Evolutionary conservation across 176 grass and related monocot genomes (phyloP), one percentile per base, ranked within the genome.

Genomic region (Miscanthus lutarioriparius): DNA sequence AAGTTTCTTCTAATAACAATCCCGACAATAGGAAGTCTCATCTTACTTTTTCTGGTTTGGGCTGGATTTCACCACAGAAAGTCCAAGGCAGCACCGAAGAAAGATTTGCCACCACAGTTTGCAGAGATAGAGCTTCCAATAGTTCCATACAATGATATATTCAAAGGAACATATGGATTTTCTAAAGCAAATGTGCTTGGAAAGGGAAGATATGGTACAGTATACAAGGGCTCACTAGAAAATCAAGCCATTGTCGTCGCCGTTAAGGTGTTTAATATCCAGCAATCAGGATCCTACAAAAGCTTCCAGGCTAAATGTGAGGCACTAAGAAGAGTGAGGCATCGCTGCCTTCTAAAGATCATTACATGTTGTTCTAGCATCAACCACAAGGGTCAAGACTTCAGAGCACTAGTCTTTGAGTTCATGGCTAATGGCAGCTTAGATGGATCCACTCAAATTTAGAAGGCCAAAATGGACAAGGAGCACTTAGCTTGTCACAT

Each of bases 271-370:
- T 70, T 90, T 30, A 67, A 86, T 47, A 25, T 90, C 61, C 66
- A 70, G 16, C 45, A 61, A 75, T 67, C 32, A 16, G 77, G 82
- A 14, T 84, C 82, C 4, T 45, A 44, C 7, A 79, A 48, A 72
- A 90, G 88, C 47, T 90, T 90, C 25, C 67, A 67, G 17, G 65
- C n/a, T 62, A 83, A 90, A 76, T 90, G 88, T 40, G 68, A 80
- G 26, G 80, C 69, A 63, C 28, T 90, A 28, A 83, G 68, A 80
- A 83, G 45, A 56, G 74, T 84, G 19, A 76, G 80, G 0, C 88
- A 90, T 41, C 26, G 88, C 14, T 86, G 85, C 41, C 80, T 90
- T 23, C n/a, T 83, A 49, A 83, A 83, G 67, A 90, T 83, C 10
- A 11, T 90, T 59, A 87, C 75, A 25, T 78, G 79, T 4, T 90